A percentile compares a stretch with the other conserved stretches of the same genome.
Conservation (phyloP, 2,329 filamentous ascomycete species). For the Sporothrix protearum region DNA sequence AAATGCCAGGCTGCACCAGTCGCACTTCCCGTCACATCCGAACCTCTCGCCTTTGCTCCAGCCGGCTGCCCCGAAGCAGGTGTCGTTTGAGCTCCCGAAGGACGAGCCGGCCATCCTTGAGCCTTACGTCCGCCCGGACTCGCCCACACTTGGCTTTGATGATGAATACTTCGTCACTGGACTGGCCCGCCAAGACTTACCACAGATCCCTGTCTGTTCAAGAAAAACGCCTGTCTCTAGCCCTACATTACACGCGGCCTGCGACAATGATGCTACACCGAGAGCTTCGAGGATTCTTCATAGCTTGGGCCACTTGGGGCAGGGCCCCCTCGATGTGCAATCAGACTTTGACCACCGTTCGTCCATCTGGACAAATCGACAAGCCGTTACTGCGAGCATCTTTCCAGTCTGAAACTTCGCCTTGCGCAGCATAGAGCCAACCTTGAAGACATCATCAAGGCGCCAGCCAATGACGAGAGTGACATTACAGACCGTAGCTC, state of each 20-base stretch:
- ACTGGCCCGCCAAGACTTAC: conserved; percentile 31
- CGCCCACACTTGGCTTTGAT: conserved; percentile 57
- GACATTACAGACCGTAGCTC: conserved; percentile 24
- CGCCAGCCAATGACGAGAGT: conserved; percentile 25
- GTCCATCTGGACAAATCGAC: conserved; percentile 43
- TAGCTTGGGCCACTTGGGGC: neutral
- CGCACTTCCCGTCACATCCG: neutral
- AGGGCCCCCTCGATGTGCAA: conserved; percentile 21
- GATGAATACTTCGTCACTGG: conserved; percentile 39
- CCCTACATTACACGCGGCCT: conserved; percentile 25
- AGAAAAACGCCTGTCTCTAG: conserved; percentile 26
- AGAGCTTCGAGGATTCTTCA: conserved; percentile 17
- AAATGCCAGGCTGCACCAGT: conserved; percentile 29
- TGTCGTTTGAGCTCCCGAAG: conserved; percentile 44
- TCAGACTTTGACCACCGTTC: conserved; percentile 26
- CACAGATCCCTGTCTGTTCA: conserved; percentile 30
- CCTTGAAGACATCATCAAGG: conserved; percentile 42
- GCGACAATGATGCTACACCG: conserved; percentile 25
- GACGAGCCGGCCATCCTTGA: conserved; percentile 37
- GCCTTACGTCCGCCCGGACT: conserved; percentile 55
- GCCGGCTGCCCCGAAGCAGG: conserved; percentile 41
- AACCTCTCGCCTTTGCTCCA: conserved; percentile 22
- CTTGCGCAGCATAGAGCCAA: conserved; percentile 47
- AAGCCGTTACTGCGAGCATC: conserved; percentile 49
- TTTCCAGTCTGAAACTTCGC: conserved; percentile 48